These are phyloP conservation scores for Solanum chilense DNA, from an alignment of 257 asterid species.

Conservation along the genomic window DNA sequence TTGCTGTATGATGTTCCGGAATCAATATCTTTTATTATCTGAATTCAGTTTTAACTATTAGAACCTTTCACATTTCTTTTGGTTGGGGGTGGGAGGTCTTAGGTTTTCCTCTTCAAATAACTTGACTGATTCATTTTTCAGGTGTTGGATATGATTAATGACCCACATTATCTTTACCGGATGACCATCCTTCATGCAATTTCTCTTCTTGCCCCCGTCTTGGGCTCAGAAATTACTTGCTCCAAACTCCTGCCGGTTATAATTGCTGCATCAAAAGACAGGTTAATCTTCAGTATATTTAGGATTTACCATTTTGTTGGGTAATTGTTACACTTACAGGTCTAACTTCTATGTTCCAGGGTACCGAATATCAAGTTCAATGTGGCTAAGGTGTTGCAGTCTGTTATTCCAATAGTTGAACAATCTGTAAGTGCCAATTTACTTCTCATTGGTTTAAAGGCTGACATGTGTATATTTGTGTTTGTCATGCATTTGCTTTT, in stretches of 20 bases:
- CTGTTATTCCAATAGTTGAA: constrained; percentile 75
- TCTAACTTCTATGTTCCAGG: constrained; percentile 27
- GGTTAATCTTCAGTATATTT: constrained; percentile 23
- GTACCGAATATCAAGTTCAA: constrained; percentile 91
- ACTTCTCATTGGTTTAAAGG: neutral
- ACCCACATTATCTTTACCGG: constrained; percentile 50
- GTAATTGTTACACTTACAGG: neutral
- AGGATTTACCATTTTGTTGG: neutral
- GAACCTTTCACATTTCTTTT: neutral
- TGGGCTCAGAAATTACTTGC: constrained; percentile 48
- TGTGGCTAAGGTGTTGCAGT: constrained; percentile 87
- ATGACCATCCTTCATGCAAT: constrained; percentile 47
- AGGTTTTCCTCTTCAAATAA: neutral
- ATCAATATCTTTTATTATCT: neutral
- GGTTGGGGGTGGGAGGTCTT: neutral
- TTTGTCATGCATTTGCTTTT: neutral
- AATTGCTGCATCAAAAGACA: constrained; percentile 70
- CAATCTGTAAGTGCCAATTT: constrained; percentile 49
- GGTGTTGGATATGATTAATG: constrained; percentile 48
- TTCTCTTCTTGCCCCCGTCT: constrained; percentile 46
- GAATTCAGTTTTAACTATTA: neutral
- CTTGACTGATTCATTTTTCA: neutral
- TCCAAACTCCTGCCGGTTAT: constrained; percentile 44
- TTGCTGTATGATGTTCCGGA: neutral
- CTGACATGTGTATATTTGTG: neutral